Conservation (phyloP, 2,329 filamentous ascomycete genomes). For the Alternaria sp. region DNA sequence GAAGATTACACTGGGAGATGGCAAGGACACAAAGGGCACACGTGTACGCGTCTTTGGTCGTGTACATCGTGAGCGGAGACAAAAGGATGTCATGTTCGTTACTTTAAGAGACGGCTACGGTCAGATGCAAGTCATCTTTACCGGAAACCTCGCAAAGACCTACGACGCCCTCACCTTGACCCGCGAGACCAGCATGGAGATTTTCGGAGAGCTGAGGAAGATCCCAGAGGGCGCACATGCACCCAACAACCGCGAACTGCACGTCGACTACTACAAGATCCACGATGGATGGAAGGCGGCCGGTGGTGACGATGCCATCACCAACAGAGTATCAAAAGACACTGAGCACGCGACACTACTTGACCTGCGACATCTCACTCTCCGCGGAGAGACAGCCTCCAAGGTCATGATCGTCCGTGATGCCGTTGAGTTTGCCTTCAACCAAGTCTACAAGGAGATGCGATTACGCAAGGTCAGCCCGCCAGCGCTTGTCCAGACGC, state of each 20-base stretch:
- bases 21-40: conserved; percentile 66
- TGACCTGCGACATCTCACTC: conserved; percentile 81
- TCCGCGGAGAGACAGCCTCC: conserved; percentile 84
- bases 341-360: conserved; percentile 75
- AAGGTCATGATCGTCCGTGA: conserved; percentile 87
- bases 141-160: conserved; percentile 84
- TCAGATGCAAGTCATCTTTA: conserved; percentile 82
- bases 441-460: conserved; percentile 76
- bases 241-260: conserved; percentile 83
- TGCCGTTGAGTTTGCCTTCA: conserved; percentile 80
- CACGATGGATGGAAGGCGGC: conserved; percentile 72
- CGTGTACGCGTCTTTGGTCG: conserved; percentile 81
- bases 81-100: conserved; percentile 86
- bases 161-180: conserved; percentile 88
- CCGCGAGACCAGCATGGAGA: conserved; percentile 83
- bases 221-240: conserved; percentile 80
- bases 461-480: conserved; percentile 83
- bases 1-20: conserved; percentile 61
- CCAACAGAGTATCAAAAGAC: conserved; percentile 76
- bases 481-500: conserved; percentile 90
- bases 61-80: conserved; percentile 79
- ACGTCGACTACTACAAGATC: conserved; percentile 87
- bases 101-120: conserved; percentile 86
- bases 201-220: conserved; percentile 82
- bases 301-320: conserved; percentile 88